Evolutionary conservation across 2,329 filamentous ascomycete species (phyloP).

Genomic region (Mycocentrospora acerina): DNA sequence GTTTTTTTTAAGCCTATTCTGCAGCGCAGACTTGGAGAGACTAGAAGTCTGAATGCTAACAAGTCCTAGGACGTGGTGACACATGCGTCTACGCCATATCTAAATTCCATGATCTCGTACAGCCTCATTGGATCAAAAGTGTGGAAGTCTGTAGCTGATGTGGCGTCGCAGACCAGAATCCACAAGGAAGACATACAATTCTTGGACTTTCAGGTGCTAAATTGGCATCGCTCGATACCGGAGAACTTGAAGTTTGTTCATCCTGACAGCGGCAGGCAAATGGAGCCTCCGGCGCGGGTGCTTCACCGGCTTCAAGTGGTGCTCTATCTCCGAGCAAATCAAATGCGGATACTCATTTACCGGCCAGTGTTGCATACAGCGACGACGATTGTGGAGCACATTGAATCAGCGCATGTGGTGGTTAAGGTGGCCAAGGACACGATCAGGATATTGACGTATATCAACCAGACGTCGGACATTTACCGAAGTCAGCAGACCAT

Average conservation of each 20-base stretch:
- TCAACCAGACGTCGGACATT: slow-evolving; percentile 71
- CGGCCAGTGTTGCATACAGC: slow-evolving; percentile 84
- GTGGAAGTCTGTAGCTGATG: slow-evolving; percentile 74
- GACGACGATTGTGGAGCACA: slow-evolving; percentile 77
- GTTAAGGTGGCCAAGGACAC: slow-evolving; percentile 77
- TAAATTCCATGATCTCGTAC: slow-evolving; percentile 83
- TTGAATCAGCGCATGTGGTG: slow-evolving; percentile 69
- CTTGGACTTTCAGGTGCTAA: slow-evolving; percentile 78
- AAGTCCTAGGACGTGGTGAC: slow-evolving; percentile 18
- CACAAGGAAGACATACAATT: slow-evolving; percentile 75
- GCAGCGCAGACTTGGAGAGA: no score
- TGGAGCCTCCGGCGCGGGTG: slow-evolving; percentile 60
- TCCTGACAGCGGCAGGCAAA: slow-evolving; percentile 48
- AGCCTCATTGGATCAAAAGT: slow-evolving; percentile 82
- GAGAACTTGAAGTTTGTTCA: slow-evolving; percentile 63
- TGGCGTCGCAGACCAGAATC: slow-evolving; percentile 59
- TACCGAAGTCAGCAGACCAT: slow-evolving; percentile 73
- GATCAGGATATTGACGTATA: slow-evolving; percentile 67
- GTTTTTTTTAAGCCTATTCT: no score
- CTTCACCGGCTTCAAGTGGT: slow-evolving; percentile 76
- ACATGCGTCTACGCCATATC: slow-evolving; percentile 61
- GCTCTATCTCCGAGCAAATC: slow-evolving; percentile 83
- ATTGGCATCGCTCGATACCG: slow-evolving; percentile 81
- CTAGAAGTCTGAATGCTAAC: slow-evolving; percentile 2
- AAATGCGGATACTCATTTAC: slow-evolving; percentile 87